These are phyloP conservation scores for Boletus sp. DNA, from an alignment of 768 basidiomycete genomes.

Conservation along the genomic window DNA sequence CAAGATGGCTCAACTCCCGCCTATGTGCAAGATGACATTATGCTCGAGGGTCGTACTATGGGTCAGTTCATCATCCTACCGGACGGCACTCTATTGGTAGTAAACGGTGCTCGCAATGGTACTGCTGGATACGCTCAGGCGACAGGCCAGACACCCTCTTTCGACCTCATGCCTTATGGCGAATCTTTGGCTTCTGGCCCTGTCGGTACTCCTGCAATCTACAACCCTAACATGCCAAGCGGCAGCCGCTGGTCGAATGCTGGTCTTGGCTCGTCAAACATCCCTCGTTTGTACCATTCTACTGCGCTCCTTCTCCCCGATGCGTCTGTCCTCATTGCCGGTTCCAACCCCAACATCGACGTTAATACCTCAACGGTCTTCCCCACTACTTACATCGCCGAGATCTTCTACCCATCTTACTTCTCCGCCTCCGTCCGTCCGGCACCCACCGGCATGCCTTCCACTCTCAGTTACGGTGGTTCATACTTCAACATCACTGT, in stretches of 20 bases:
- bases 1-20: slow-evolving; percentile 56
- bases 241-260: slow-evolving; percentile 76
- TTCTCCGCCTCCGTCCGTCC: slow-evolving; percentile 73
- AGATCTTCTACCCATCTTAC: slow-evolving; percentile 92
- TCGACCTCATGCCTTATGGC: slow-evolving; percentile 63
- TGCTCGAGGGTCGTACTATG: slow-evolving; percentile 83
- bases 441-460: slow-evolving; percentile 66
- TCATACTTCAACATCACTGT: slow-evolving; percentile 74
- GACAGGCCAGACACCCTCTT: slow-evolving; percentile 43
- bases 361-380: slow-evolving; percentile 62
- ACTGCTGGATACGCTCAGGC: slow-evolving; percentile 82
- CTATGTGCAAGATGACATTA: slow-evolving; percentile 72
- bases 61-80: slow-evolving; percentile 88
- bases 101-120: slow-evolving; percentile 83
- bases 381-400: slow-evolving; percentile 79
- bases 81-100: slow-evolving; percentile 68
- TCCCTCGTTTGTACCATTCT: slow-evolving; percentile 91
- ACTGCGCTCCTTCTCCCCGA: slow-evolving; percentile 86
- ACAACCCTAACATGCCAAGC: slow-evolving; percentile 69
- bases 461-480: slow-evolving; percentile 81
- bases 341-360: slow-evolving; percentile 93
- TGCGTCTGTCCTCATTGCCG: slow-evolving; percentile 83
- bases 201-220: slow-evolving; percentile 73
- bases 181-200: slow-evolving; percentile 81
- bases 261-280: slow-evolving; percentile 59